phyloP scores from a whole-genome alignment of 1,139 yeast genomes.

The Pneumocystis oryctolagi region DNA sequence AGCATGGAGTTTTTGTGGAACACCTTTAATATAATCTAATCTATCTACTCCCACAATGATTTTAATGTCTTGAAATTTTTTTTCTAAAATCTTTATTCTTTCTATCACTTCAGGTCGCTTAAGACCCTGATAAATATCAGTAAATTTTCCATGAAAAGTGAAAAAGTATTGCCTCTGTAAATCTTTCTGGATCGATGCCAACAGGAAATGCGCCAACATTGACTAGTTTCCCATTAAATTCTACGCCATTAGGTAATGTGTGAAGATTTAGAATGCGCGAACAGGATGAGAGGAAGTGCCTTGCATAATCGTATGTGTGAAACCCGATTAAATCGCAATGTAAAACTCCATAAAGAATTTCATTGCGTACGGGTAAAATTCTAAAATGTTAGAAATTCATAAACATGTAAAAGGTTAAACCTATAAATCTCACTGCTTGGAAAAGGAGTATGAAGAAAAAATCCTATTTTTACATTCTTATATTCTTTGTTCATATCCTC shows the following conservation, averaged over 20 bases:
- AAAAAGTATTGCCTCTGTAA: slow-evolving; percentile 39
- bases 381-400: slow-evolving; percentile 24
- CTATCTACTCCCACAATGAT: slow-evolving; percentile 93
- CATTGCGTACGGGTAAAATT: slow-evolving; percentile 87
- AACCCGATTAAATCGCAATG: slow-evolving; percentile 93
- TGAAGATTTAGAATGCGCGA: slow-evolving; percentile 67
- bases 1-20: slow-evolving; percentile 90
- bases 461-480: slow-evolving; percentile 64
- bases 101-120: slow-evolving; percentile 45
- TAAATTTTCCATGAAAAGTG: too few species aligned
- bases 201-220: slow-evolving; percentile 95
- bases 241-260: slow-evolving; percentile 84
- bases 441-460: slow-evolving; percentile 94
- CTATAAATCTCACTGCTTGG: slow-evolving; percentile 87
- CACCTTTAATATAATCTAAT: slow-evolving; percentile 90
- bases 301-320: slow-evolving; percentile 98
- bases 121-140: slow-evolving; percentile 33
- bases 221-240: slow-evolving; percentile 60
- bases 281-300: slow-evolving; percentile 90
- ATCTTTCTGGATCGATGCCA: slow-evolving; percentile 90
- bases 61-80: slow-evolving; percentile 55
- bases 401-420: neutral
- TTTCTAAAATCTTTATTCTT: slow-evolving; percentile 48
- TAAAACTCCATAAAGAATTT: slow-evolving; percentile 77
- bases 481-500: slow-evolving; percentile 36